Evolutionary conservation across 768 basidiomycete species (phyloP).

Genomic region (Tephrocybe rancida): DNA sequence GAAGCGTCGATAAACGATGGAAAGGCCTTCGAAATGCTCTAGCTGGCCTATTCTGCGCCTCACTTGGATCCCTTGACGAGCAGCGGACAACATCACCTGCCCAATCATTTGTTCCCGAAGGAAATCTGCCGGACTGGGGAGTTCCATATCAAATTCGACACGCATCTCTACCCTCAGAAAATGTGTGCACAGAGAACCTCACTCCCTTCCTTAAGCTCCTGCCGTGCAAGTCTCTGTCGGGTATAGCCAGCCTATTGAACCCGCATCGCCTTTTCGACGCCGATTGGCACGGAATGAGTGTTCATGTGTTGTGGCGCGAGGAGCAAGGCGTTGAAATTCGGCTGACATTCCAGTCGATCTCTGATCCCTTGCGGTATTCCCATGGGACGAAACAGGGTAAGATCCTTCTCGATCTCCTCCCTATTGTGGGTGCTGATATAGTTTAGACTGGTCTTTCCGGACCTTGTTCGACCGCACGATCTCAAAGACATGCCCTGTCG

Average conservation of each 20-base stretch:
- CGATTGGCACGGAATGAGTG: constrained; percentile 87
- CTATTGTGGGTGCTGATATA: neutral
- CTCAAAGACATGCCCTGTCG: constrained; percentile 69
- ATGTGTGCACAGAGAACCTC: constrained; percentile 96
- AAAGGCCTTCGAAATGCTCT: constrained; percentile 84
- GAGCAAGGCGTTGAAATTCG: constrained; percentile 62
- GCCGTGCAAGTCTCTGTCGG: constrained; percentile 89
- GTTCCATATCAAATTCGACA: constrained; percentile 64
- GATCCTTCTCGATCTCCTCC: constrained; percentile 4
- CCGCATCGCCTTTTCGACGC: constrained; percentile 87
- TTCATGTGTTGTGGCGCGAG: constrained; percentile 71
- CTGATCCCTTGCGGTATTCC: constrained; percentile 70
- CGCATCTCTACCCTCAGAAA: constrained; percentile 77
- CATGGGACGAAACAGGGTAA: constrained; percentile 57
- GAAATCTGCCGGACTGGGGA: constrained; percentile 51
- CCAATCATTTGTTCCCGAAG: constrained; percentile 63
- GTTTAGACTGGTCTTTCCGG: constrained; percentile 72
- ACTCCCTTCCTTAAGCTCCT: constrained; percentile 95
- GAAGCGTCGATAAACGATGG: constrained; percentile 80
- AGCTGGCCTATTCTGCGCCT: constrained; percentile 94
- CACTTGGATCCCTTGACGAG: constrained; percentile 76
- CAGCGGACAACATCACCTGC: constrained; percentile 72
- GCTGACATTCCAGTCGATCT: constrained; percentile 74
- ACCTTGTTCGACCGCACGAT: constrained; percentile 70
- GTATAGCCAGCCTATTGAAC: constrained; percentile 81